A percentile compares a stretch with the other conserved stretches of the same genome.
Evolutionary conservation across 176 grass and related monocot species (phyloP).

Genomic region (Oryza punctata): DNA sequence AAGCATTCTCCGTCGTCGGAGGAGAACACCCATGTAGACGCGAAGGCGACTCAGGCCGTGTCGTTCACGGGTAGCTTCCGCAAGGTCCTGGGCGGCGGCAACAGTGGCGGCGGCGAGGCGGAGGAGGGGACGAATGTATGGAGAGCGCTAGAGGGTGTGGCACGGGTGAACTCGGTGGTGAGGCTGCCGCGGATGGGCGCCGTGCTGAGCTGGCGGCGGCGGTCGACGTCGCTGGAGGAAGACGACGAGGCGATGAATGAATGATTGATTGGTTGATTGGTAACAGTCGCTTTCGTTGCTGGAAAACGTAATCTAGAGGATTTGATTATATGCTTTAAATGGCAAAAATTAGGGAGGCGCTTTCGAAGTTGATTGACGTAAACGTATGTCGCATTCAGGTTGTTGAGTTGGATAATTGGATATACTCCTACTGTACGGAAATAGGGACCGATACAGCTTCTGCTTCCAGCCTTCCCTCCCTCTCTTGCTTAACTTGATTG

Average conservation of each 20-base stretch:
- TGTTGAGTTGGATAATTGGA: not conserved
- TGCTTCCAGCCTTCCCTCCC: not conserved
- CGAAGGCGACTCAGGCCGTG: constrained; percentile 1
- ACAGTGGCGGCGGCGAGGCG: not conserved
- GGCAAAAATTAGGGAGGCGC: not conserved
- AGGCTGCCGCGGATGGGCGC: constrained; percentile 54
- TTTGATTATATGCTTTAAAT: not conserved
- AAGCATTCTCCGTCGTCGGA: constrained; percentile 25
- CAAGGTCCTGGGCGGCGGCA: constrained; percentile 17
- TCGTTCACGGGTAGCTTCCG: constrained; percentile 55
- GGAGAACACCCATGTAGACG: not conserved
- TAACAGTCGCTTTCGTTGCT: not conserved
- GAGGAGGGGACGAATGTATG: constrained; percentile 47
- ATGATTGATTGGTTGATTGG: constrained; percentile 32
- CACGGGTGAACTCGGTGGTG: constrained; percentile 61
- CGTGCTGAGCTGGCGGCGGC: constrained; percentile 57
- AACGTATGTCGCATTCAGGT: not conserved
- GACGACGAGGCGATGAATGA: constrained; percentile 27
- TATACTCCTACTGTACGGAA: not conserved
- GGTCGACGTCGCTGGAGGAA: constrained; percentile 48
- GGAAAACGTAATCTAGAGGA: not conserved
- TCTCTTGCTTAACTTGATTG: not conserved
- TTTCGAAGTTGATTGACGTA: not conserved
- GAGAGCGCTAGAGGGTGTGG: constrained; percentile 64
- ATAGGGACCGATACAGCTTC: not conserved